phyloP scores from a whole-genome alignment of 169 alveolate genomes.

The Plasmodium knowlesi region DNA sequence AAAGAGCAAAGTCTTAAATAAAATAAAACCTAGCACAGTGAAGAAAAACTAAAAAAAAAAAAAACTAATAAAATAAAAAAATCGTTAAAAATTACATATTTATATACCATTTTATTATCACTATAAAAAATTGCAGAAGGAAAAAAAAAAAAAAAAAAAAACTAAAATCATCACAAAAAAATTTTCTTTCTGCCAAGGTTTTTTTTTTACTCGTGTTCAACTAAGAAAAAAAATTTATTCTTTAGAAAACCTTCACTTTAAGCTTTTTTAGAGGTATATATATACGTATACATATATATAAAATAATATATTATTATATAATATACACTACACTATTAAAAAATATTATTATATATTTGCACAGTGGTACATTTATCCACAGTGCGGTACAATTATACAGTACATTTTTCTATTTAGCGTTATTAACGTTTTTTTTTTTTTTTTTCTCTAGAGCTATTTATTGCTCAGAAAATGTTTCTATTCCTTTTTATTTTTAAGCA shows the following conservation, averaged over 20 bases:
- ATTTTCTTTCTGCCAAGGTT: background rate
- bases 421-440: background rate
- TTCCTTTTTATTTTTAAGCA: background rate
- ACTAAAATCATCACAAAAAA: background rate
- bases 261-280: background rate
- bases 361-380: background rate
- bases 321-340: background rate
- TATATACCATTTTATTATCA: background rate
- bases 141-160: background rate
- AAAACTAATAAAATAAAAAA: background rate
- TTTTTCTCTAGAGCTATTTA: background rate
- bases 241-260: background rate
- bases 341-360: background rate
- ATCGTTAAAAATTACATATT: background rate
- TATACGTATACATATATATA: too few species aligned
- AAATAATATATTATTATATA: too few species aligned
- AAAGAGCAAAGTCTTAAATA: background rate
- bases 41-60: background rate
- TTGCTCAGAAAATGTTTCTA: background rate
- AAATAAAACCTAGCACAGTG: background rate
- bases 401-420: background rate
- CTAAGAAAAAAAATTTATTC: background rate
- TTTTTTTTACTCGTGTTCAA: background rate
- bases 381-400: background rate
- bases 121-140: background rate